A percentile compares a stretch with the other conserved stretches of the same genome.
Evolutionary conservation across 2,329 filamentous ascomycete genomes (phyloP).

Genomic region (Diplodia scrobiculata): DNA sequence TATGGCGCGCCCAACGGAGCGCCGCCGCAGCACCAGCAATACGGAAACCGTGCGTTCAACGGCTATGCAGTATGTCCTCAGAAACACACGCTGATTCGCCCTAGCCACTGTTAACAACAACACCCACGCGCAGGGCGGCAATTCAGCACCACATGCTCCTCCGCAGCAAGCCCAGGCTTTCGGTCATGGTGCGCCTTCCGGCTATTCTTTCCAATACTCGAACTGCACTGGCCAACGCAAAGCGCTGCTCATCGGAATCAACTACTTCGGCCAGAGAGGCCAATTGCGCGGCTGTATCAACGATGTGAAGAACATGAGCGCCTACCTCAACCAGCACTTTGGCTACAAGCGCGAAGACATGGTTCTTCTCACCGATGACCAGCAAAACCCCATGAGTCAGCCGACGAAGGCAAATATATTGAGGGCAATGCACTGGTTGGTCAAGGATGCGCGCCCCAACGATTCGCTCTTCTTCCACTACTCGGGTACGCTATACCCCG

Average conservation of each 20-base stretch:
- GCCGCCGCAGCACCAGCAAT: slow-evolving; percentile 31
- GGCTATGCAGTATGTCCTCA: neutral
- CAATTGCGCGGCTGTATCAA: slow-evolving; percentile 94
- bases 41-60: slow-evolving; percentile 39
- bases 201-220: slow-evolving; percentile 87
- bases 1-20: slow-evolving; percentile 17
- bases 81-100: slow-evolving; percentile 42
- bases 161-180: slow-evolving; percentile 57
- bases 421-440: slow-evolving; percentile 95
- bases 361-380: slow-evolving; percentile 94
- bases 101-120: slow-evolving; percentile 54
- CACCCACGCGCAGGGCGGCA: slow-evolving; percentile 32
- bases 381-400: slow-evolving; percentile 96
- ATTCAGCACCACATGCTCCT: slow-evolving; percentile 65
- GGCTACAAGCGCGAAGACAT: slow-evolving; percentile 94
- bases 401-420: slow-evolving; percentile 95
- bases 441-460: slow-evolving; percentile 88
- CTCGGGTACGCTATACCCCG: slow-evolving; percentile 63
- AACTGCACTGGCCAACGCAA: slow-evolving; percentile 86
- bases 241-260: slow-evolving; percentile 89
- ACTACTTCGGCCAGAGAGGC: slow-evolving; percentile 91
- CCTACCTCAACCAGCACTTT: slow-evolving; percentile 84
- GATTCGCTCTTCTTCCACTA: slow-evolving; percentile 98
- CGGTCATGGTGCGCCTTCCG: slow-evolving; percentile 72
- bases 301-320: slow-evolving; percentile 95